phyloP scores from a whole-genome alignment of 2,329 filamentous ascomycete species.

The Aspergillus puulaauensis region DNA sequence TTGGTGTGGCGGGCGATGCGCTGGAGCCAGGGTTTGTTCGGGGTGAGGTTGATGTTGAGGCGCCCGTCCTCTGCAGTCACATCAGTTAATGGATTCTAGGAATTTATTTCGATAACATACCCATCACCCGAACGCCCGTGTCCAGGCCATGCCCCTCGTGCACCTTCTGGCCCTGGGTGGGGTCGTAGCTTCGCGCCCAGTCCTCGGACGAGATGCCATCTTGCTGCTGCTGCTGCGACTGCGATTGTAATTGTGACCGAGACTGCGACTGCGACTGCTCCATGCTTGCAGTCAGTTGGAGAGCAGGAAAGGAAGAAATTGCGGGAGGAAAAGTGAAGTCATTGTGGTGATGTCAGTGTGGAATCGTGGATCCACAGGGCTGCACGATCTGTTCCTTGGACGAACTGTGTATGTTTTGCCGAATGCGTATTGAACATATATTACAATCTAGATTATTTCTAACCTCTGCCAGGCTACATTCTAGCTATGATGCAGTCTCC shows the following conservation, averaged over 20 bases:
- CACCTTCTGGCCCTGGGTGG: neutral
- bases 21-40: slow-evolving; percentile 65
- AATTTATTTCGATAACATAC: slow-evolving; percentile 1
- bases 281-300: neutral
- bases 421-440: neutral
- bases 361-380: neutral
- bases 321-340: neutral
- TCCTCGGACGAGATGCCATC: slow-evolving; percentile 3
- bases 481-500: no score
- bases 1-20: slow-evolving; percentile 60
- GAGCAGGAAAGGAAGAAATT: neutral
- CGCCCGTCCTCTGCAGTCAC: slow-evolving; percentile 64
- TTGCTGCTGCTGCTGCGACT: neutral
- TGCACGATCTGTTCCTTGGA: neutral
- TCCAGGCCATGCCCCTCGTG: slow-evolving; percentile 7
- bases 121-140: slow-evolving; percentile 21
- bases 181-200: slow-evolving; percentile 1
- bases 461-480: no score
- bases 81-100: no score
- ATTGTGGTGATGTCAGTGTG: neutral
- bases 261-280: neutral
- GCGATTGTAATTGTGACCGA: neutral
- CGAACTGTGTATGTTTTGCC: neutral
- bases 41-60: slow-evolving; percentile 76
- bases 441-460: no score